Evolutionary conservation across 106 monocot species (phyloP).

Genomic region (Apostasia shenzhenica): DNA sequence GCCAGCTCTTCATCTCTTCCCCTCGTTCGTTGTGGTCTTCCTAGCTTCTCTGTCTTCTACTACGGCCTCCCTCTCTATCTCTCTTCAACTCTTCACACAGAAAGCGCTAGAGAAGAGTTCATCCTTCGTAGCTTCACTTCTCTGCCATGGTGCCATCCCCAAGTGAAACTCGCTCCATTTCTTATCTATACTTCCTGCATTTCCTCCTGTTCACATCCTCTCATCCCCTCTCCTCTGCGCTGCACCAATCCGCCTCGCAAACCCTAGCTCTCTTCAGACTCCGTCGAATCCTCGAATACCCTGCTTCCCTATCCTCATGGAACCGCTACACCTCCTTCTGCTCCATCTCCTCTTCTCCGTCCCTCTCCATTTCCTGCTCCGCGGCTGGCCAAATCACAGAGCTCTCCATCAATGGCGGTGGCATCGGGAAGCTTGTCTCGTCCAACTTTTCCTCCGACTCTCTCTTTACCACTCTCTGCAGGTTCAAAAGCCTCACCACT

Average conservation of each 20-base stretch:
- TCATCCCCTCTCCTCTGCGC: conserved; percentile 12
- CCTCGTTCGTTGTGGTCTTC: too few species aligned
- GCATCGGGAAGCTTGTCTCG: conserved; percentile 16
- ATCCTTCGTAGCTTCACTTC: too few species aligned
- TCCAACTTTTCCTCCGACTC: conserved; percentile 54
- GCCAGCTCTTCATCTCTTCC: too few species aligned
- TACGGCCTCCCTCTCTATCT: too few species aligned
- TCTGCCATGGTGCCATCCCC: too few species aligned
- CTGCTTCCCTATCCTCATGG: conserved; percentile 25
- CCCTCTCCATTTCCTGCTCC: conserved; percentile 50
- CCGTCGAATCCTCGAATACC: conserved; percentile 44
- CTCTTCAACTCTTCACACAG: too few species aligned
- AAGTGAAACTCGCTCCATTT: too few species aligned
- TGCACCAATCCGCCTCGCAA: conserved; percentile 42
- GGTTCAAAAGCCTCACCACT: conserved; percentile 31
- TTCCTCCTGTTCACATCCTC: conserved; percentile 8
- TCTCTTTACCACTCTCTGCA: conserved; percentile 61
- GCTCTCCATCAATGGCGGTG: conserved; percentile 39
- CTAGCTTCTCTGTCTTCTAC: too few species aligned
- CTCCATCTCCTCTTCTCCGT: conserved; percentile 37
- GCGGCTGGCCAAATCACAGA: conserved; percentile 22
- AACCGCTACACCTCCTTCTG: conserved; percentile 32
- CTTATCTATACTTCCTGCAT: conserved; percentile 13
- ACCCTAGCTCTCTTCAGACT: conserved; percentile 39
- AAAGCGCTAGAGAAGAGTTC: too few species aligned